A percentile compares a stretch with the other conserved stretches of the same genome.
These are phyloP conservation scores for Dichomitus squalens DNA, from an alignment of 1,284 basidiomycete species.

Conservation along the genomic window DNA sequence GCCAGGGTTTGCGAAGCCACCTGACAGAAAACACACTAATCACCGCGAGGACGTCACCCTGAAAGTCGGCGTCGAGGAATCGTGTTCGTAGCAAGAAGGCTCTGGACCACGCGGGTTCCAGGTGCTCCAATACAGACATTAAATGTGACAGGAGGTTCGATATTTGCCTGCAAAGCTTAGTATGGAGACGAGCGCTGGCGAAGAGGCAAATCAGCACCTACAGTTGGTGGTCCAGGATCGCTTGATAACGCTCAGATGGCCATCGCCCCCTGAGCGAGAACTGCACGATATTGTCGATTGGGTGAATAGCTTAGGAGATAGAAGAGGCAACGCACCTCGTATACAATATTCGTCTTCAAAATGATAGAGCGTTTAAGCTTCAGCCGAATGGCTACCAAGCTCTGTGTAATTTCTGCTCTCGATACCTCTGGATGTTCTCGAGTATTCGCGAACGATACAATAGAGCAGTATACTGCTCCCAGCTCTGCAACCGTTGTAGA, in stretches of 20 bases:
- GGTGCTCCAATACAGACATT: conserved; percentile 61
- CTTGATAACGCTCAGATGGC: conserved; percentile 69
- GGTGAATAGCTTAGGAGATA: neutral
- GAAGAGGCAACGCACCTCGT: conserved; percentile 52
- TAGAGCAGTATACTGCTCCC: conserved; percentile 66
- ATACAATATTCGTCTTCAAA: conserved; percentile 60
- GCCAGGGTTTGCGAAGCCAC: neutral
- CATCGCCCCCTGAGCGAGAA: conserved; percentile 70
- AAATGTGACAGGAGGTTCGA: conserved; percentile 65
- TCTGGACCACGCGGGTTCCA: conserved; percentile 73
- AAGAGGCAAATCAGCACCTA: conserved; percentile 31
- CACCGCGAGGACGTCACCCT: conserved; percentile 82
- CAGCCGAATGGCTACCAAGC: conserved; percentile 61
- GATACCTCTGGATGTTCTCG: conserved; percentile 43
- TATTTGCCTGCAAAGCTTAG: conserved; percentile 49
- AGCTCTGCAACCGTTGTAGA: conserved; percentile 65
- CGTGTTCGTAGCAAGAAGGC: conserved; percentile 79
- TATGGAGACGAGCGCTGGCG: conserved; percentile 23
- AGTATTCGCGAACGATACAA: conserved; percentile 65
- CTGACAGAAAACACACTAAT: conserved; percentile 55
- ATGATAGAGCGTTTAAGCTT: conserved; percentile 63
- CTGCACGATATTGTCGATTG: conserved; percentile 35
- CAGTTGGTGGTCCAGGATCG: conserved; percentile 67
- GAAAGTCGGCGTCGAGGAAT: conserved; percentile 78
- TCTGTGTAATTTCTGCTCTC: conserved; percentile 54